Evolutionary conservation across 2,329 filamentous ascomycete species (phyloP).

Genomic region (Didymella pomorum): DNA sequence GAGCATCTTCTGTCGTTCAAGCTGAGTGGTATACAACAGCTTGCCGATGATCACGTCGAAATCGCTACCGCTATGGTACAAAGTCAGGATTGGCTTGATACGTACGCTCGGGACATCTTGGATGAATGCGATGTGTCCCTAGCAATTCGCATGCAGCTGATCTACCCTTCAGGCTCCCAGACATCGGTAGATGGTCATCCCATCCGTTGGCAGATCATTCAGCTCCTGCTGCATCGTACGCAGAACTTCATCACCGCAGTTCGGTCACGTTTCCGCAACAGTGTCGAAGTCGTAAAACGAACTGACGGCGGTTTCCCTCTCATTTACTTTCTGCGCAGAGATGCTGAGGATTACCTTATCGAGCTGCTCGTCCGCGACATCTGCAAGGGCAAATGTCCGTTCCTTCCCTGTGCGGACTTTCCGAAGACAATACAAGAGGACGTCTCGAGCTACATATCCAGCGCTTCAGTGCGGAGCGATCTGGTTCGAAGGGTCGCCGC

Average conservation of each 20-base stretch:
- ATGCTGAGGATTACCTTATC: conserved; percentile 46
- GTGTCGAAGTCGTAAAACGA: conserved; percentile 60
- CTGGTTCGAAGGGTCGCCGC: conserved; percentile 29
- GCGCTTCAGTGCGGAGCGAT: conserved; percentile 26
- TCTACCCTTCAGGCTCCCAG: conserved; percentile 56
- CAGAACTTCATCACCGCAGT: conserved; percentile 46
- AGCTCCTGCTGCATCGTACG: conserved; percentile 49
- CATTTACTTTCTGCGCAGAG: conserved; percentile 62
- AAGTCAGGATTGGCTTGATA: conserved; percentile 61
- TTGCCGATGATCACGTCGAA: conserved; percentile 57
- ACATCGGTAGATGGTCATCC: conserved; percentile 52
- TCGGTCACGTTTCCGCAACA: conserved; percentile 50
- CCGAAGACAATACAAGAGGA: conserved; percentile 34
- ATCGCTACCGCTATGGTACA: conserved; percentile 60
- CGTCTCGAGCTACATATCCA: conserved; percentile 48
- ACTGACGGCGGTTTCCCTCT: conserved; percentile 58
- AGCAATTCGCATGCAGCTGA: conserved; percentile 53
- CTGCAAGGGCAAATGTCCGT: conserved; percentile 36
- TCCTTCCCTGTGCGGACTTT: conserved; percentile 39
- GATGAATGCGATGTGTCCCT: conserved; percentile 66
- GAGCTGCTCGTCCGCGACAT: conserved; percentile 43
- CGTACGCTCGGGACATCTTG: conserved; percentile 65
- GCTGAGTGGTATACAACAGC: conserved; percentile 66
- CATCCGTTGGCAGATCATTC: conserved; percentile 50
- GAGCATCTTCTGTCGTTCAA: conserved; percentile 72